phyloP scores from a whole-genome alignment of 1,284 basidiomycete genomes.

The Neolentinus lepideus region DNA sequence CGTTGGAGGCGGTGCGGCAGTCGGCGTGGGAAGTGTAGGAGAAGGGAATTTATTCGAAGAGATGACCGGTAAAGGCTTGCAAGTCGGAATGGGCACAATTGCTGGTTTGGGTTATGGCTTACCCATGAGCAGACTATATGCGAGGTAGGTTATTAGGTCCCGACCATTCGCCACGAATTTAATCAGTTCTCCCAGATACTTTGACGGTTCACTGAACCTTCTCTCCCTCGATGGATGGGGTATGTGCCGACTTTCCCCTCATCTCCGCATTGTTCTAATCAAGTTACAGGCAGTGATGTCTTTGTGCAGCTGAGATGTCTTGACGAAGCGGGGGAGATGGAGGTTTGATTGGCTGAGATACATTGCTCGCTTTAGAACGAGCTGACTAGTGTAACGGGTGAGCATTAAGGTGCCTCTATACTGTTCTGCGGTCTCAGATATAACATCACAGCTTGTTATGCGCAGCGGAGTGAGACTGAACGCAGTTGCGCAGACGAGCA shows the following conservation, averaged over 20 bases:
- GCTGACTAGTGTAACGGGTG: no score
- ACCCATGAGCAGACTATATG: conserved; percentile 81
- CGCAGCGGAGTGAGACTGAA: no score
- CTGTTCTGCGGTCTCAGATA: no score
- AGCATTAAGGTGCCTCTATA: no score
- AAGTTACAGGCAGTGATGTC: conserved; percentile 58
- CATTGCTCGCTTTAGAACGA: no score
- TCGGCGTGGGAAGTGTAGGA: conserved; percentile 40
- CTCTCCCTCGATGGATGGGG: conserved; percentile 80
- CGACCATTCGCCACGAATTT: not conserved
- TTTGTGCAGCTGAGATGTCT: conserved; percentile 69
- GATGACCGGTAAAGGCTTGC: conserved; percentile 69
- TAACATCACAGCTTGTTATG: no score
- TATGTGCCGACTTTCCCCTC: conserved; percentile 21
- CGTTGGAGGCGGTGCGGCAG: conserved; percentile 60
- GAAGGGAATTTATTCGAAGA: conserved; percentile 63
- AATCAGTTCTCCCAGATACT: conserved; percentile 41
- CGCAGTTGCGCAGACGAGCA: not conserved
- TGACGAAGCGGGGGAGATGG: conserved; percentile 55
- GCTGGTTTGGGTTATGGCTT: conserved; percentile 81
- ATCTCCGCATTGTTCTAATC: not conserved
- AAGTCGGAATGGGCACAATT: conserved; percentile 70
- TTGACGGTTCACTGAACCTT: conserved; percentile 73
- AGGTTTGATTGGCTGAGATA: conserved; percentile 17
- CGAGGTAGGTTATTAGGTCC: conserved; percentile 35